A percentile compares a stretch with the other conserved stretches of the same genome.
phyloP scores from a whole-genome alignment of 495 filamentous ascomycete genomes.

The Hypoxylon rickii region DNA sequence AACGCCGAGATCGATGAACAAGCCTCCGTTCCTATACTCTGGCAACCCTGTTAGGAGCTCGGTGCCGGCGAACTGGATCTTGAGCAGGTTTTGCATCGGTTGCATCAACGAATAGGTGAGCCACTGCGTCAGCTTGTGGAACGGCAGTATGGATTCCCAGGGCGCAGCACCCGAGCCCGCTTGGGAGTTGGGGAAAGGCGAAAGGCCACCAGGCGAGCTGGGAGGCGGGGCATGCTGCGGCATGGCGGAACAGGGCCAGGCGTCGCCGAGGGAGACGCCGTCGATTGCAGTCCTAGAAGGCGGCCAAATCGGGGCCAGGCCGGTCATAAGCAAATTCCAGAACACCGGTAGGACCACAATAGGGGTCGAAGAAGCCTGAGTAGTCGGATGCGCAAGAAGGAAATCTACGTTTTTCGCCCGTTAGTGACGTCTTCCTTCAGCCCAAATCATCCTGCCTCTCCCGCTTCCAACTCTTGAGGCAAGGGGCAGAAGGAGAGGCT shows the following conservation, averaged over 20 bases:
- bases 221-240: constrained; percentile 66
- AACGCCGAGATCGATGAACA: constrained; percentile 82
- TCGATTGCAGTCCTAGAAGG: constrained; percentile 85
- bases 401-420: constrained; percentile 84
- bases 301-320: constrained; percentile 88
- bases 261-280: constrained; percentile 87
- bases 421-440: too few species aligned
- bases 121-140: constrained; percentile 93
- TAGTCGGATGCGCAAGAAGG: constrained; percentile 86
- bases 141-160: constrained; percentile 95
- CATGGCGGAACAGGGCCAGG: constrained; percentile 88
- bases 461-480: too few species aligned
- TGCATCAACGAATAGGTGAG: constrained; percentile 88
- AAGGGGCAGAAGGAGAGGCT: too few species aligned
- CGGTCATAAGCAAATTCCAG: constrained; percentile 88
- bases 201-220: constrained; percentile 48
- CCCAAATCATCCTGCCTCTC: too few species aligned
- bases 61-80: constrained; percentile 75
- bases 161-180: constrained; percentile 54
- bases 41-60: constrained; percentile 82
- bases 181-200: constrained; percentile 50
- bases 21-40: constrained; percentile 85
- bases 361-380: constrained; percentile 81
- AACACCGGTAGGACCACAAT: constrained; percentile 90
- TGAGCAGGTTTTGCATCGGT: constrained; percentile 77